Evolutionary conservation across 495 filamentous ascomycete genomes (phyloP), one percentile per base, ranked within the genome.

Genomic region (Neurospora sp.): DNA sequence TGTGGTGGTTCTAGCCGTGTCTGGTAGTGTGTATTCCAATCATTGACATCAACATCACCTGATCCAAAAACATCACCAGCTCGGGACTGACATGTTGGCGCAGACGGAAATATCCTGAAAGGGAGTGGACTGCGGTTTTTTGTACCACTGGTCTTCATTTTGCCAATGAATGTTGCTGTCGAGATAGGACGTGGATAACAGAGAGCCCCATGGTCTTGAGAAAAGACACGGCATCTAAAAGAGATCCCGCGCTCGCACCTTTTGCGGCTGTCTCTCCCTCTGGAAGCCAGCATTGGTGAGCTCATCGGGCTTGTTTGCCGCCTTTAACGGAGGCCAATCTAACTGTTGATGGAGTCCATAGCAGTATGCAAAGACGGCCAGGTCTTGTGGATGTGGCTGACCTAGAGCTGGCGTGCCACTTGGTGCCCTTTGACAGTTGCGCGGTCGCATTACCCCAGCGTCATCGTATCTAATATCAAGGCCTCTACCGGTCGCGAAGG

Each of bases 401-500:
- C 53, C 48, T 65, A 8, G 53, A 65, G 27, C 14, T 18, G 53
- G 53, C 53, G 48, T 35, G 27, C 53, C 1, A 16, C 22, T 9
- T 65, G 53, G 27, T 7, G 27, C 27, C 2, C 53, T 65, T 65
- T 65, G 53, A 18, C 18, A 65, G 14, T 65, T 27, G 27, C 6
- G 27, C 27, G 27, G 12, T 35, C 27, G 22, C 53, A 65, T 65
- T 65, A 16, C 14, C 12, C 53, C 6, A 37, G 14, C 27, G 53
- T 35, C 53, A 65, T 65, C 12, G 27, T 37, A 65, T 65, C 53
- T 65, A 18, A 18, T 4, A 35, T 37, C 27, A 16, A 35, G 27
- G 27, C 53, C 27, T 65, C 53, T 35, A 69, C 73, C 70, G 73
- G 73, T 71, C 69, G 61, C 59, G 37, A 18, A 40, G 40, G 35